These are phyloP conservation scores for Pestalotiopsis sp. DNA, from an alignment of 2,329 filamentous ascomycete genomes.

Conservation along the genomic window DNA sequence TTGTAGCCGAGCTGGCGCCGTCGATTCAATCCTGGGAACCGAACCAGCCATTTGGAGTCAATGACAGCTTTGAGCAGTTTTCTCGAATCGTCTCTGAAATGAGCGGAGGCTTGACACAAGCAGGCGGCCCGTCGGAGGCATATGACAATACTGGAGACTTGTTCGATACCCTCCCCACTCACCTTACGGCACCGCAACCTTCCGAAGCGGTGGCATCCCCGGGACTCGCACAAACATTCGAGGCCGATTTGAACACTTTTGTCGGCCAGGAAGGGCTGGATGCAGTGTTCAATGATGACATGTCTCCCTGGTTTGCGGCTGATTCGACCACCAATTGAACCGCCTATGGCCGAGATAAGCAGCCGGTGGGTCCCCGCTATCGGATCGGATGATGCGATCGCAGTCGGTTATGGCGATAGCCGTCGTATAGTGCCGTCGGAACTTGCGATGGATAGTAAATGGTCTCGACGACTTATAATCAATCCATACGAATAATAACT, in stretches of 20 bases:
- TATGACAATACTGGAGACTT: background rate
- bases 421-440: conserved; percentile 11
- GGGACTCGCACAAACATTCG: background rate
- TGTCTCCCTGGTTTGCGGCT: background rate
- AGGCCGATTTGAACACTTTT: background rate
- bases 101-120: conserved; percentile 4
- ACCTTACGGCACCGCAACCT: background rate
- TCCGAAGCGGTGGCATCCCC: background rate
- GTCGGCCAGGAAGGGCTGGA: background rate
- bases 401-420: conserved; percentile 11
- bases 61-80: conserved; percentile 16
- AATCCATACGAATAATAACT: no score
- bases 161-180: background rate
- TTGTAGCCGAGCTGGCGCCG: conserved; percentile 9
- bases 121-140: background rate
- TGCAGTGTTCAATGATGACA: background rate
- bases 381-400: conserved; percentile 15
- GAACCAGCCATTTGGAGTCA: conserved; percentile 13
- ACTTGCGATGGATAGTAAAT: background rate
- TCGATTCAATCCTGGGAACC: conserved; percentile 13
- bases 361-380: conserved; percentile 13
- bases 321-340: background rate
- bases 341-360: background rate
- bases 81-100: conserved; percentile 16
- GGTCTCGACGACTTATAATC: no score